phyloP scores from a whole-genome alignment of 805 yeast species.

The Candida succiphila region DNA sequence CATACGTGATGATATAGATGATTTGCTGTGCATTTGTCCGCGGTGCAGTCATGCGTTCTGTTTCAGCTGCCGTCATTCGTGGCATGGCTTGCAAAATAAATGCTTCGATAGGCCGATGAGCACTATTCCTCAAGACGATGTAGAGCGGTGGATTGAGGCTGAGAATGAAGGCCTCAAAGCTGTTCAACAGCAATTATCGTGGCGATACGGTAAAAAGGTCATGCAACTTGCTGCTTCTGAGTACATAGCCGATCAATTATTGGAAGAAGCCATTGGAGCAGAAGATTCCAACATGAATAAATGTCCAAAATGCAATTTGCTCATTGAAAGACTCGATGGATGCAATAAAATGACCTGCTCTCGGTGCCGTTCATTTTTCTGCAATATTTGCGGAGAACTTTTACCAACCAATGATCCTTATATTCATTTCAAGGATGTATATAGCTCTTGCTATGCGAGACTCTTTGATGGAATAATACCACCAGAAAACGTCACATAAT shows the following conservation, averaged over 20 bases:
- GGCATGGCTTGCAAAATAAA: slow-evolving; percentile 44
- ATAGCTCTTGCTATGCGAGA: slow-evolving; percentile 34
- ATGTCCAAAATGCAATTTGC: slow-evolving; percentile 44
- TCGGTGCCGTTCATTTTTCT: slow-evolving; percentile 37
- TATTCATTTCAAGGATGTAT: slow-evolving; percentile 35
- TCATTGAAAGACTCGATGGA: slow-evolving; percentile 48
- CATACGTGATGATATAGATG: slow-evolving; percentile 35
- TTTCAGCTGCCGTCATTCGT: slow-evolving; percentile 43
- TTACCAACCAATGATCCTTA: slow-evolving; percentile 35
- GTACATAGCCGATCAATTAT: slow-evolving; percentile 34
- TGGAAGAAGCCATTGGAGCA: slow-evolving; percentile 31
- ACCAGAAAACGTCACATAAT: slow-evolving; percentile 5
- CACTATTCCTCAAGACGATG: slow-evolving; percentile 27
- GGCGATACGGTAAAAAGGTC: slow-evolving; percentile 38
- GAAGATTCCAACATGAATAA: slow-evolving; percentile 31
- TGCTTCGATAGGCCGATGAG: slow-evolving; percentile 29
- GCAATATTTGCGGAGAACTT: slow-evolving; percentile 42
- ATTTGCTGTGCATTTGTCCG: slow-evolving; percentile 37
- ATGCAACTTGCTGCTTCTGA: slow-evolving; percentile 33
- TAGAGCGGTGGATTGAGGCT: slow-evolving; percentile 24
- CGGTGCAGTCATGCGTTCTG: slow-evolving; percentile 47
- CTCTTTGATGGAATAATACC: slow-evolving; percentile 45
- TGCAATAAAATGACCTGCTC: slow-evolving; percentile 56
- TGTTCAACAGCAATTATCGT: no score
- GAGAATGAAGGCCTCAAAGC: slow-evolving; percentile 19